Evolutionary conservation across 768 basidiomycete genomes (phyloP).

Genomic region (Sarcodon aspratus): DNA sequence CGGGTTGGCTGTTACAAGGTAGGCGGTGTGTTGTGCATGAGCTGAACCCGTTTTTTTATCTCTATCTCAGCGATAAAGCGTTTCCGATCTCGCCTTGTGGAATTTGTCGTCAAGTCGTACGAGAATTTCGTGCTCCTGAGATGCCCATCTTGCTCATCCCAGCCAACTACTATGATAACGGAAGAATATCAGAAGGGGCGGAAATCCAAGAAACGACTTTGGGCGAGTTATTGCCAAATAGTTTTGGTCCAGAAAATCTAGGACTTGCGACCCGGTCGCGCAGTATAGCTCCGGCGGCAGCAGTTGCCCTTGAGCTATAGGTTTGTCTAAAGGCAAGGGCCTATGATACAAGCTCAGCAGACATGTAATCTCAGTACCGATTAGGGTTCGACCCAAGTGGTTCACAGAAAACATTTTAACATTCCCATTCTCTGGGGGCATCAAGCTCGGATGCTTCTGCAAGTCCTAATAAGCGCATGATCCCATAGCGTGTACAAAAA

Average conservation of each 20-base stretch:
- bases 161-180: conserved; percentile 39
- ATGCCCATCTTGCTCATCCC: conserved; percentile 70
- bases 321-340: no score
- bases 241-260: conserved; percentile 84
- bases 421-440: no score
- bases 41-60: not conserved
- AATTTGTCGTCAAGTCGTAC: conserved; percentile 83
- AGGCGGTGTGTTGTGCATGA: conserved; percentile 12
- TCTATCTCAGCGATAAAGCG: conserved; percentile 47
- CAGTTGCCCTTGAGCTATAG: no score
- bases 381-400: no score
- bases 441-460: no score
- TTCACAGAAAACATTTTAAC: no score
- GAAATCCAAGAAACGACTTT: conserved; percentile 54
- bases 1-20: conserved; percentile 78
- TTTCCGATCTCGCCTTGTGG: conserved; percentile 78
- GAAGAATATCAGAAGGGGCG: conserved; percentile 32
- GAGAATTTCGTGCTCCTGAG: conserved; percentile 70
- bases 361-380: no score
- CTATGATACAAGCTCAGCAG: no score
- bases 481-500: no score
- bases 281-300: no score
- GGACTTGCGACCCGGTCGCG: conserved; percentile 18
- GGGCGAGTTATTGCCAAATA: conserved; percentile 67
- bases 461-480: no score